Percentiles rank a stretch among this genome's conserved stretches.
Evolutionary conservation across 108 stramenopile genomes (phyloP).

Genomic region (Conticribra weissflogii): DNA sequence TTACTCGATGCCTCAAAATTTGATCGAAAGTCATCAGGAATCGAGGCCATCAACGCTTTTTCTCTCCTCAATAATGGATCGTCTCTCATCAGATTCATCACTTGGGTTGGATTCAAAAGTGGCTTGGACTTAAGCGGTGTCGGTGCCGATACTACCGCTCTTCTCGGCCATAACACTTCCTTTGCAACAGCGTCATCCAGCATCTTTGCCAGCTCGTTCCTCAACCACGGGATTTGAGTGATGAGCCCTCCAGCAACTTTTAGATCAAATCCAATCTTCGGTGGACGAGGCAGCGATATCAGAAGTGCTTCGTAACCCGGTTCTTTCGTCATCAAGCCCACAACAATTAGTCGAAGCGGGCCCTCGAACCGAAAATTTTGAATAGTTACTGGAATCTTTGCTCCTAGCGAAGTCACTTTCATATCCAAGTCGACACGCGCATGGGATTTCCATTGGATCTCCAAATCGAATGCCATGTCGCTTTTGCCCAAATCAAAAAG

Average conservation of each 20-base stretch:
- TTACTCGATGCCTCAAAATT: slow-evolving; percentile 25
- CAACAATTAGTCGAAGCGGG: slow-evolving; percentile 47
- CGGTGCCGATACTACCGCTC: slow-evolving; percentile 55
- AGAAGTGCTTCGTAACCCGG: slow-evolving; percentile 59
- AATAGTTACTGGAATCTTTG: slow-evolving; percentile 51
- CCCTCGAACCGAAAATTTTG: slow-evolving; percentile 62
- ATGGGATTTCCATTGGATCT: slow-evolving; percentile 46
- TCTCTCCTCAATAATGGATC: slow-evolving; percentile 42
- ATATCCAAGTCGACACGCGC: slow-evolving; percentile 42
- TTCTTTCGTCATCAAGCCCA: slow-evolving; percentile 35
- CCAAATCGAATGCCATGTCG: slow-evolving; percentile 52
- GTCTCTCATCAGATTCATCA: slow-evolving; percentile 38
- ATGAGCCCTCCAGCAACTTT: slow-evolving; percentile 50
- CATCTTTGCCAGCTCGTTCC: slow-evolving; percentile 45
- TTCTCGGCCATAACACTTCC: slow-evolving; percentile 57
- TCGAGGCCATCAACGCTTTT: slow-evolving; percentile 37
- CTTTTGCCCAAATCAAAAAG: slow-evolving; percentile 53
- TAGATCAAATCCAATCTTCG: slow-evolving; percentile 58
- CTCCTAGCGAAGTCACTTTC: slow-evolving; percentile 23
- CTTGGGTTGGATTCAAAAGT: slow-evolving; percentile 46
- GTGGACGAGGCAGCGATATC: slow-evolving; percentile 48
- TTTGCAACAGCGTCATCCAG: slow-evolving; percentile 48
- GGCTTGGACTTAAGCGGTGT: slow-evolving; percentile 37
- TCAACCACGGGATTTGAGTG: slow-evolving; percentile 61
- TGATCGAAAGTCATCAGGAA: slow-evolving; percentile 49